Evolutionary conservation across 2,329 filamentous ascomycete genomes (phyloP), one percentile per base, ranked within the genome.

Genomic region (Sphaerulina vaccinii): DNA sequence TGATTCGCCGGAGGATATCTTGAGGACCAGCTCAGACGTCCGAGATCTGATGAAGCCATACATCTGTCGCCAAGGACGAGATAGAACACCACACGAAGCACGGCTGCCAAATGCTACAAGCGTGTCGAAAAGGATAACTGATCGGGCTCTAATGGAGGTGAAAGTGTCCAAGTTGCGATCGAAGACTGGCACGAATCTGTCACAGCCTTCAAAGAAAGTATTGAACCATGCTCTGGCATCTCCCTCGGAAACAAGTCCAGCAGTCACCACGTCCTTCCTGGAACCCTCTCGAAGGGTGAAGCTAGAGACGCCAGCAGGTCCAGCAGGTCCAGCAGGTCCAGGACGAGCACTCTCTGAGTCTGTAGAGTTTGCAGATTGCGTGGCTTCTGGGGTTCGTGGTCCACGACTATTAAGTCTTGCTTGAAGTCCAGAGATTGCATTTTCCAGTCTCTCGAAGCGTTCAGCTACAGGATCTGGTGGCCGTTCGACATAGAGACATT

Each of bases 21-120:
- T 2, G 3, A 78, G 40, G 7, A 44, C 70, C 0, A 75, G 63
- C 29, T 75, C 75, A 7, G 79, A 74, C n/a, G 77, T 53, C 49
- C 75, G 72, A 27, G 68, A 66, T 8, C 68, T 62, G 5, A 70
- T 55, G 16, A 63, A 55, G n/a, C 58, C 57, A 32, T 68, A 64
- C 1, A 70, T 55, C n/a, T 59, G 61, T 38, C 61, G 66, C 56
- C 71, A 75, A 11, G 63, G 64, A 0, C 65, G 50, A 1, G 73
- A 73, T 15, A 70, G 66, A 8, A 70, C 69, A 3, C 73, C 74
- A 48, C 64, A 68, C n/a, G 72, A 70, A 2, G 76, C 73, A 10
- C 77, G 74, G 56, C 76, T 79, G 2, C 79, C 79, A 19, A 79
- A 73, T 1, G 76, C 74, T 49, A 78, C 75, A 6, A 81, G 77